Conservation (phyloP, 345 rosid species). For the Anastatica hierochuntica region DNA sequence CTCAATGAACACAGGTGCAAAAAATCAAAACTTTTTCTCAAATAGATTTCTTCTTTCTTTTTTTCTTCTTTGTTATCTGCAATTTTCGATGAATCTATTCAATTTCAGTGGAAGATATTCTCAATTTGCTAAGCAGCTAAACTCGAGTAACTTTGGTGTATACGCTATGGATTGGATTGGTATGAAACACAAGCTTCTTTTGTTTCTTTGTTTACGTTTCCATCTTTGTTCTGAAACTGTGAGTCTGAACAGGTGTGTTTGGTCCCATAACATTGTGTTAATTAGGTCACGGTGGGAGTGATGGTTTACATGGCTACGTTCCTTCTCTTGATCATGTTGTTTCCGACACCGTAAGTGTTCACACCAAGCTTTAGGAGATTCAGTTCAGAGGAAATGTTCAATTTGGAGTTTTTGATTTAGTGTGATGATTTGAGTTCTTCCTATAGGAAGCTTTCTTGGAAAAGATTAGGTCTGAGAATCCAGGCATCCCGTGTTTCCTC, state of each 20-base stretch:
- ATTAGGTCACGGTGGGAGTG: slow-evolving; percentile 99
- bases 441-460: slow-evolving; percentile 80
- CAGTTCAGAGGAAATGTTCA: not conserved
- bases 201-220: not conserved
- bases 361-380: not conserved
- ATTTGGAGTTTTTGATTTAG: not conserved
- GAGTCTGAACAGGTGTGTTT: slow-evolving; percentile 25
- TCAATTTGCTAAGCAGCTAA: slow-evolving; percentile 81
- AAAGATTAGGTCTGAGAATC: slow-evolving; percentile 64
- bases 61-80: not conserved
- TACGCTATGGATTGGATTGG: slow-evolving; percentile 99
- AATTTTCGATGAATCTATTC: not conserved
- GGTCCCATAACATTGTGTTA: slow-evolving; percentile 6
- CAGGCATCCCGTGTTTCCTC: slow-evolving; percentile 86
- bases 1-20: slow-evolving; percentile 90
- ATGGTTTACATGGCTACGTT: slow-evolving; percentile 96
- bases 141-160: slow-evolving; percentile 56
- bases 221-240: slow-evolving; percentile 19
- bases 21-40: not conserved
- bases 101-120: slow-evolving; percentile 75
- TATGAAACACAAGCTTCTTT: slow-evolving; percentile 16
- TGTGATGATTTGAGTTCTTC: slow-evolving; percentile 8
- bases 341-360: slow-evolving; percentile 64
- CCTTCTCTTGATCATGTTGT: slow-evolving; percentile 96
- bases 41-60: not conserved